Evolutionary conservation across 371 early-diverging fungal species (phyloP).

Genomic region (Rhizopus arrhizus): DNA sequence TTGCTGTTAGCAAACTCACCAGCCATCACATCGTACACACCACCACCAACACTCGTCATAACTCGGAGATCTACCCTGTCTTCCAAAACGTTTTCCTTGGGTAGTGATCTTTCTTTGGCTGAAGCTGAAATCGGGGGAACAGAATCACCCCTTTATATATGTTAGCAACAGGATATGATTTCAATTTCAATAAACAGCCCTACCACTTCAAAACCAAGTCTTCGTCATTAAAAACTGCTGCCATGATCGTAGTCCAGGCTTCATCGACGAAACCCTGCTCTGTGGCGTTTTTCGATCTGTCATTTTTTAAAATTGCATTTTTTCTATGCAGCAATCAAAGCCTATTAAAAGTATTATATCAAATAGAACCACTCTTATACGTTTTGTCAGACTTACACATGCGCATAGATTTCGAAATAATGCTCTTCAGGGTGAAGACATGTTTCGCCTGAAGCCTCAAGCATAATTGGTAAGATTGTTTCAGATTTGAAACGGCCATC

Average conservation of each 20-base stretch:
- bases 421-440: slow-evolving; percentile 6
- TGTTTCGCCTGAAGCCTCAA: neutral
- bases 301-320: slow-evolving; percentile 6
- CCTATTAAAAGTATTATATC: slow-evolving; percentile 6
- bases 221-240: neutral
- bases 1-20: slow-evolving; percentile 9
- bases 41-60: slow-evolving; percentile 1
- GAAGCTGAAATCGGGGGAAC: neutral
- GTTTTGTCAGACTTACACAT: slow-evolving; percentile 12
- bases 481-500: neutral
- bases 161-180: slow-evolving; percentile 8
- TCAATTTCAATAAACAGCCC: slow-evolving; percentile 2
- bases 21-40: slow-evolving; percentile 11
- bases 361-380: neutral
- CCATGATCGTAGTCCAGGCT: slow-evolving; percentile 14
- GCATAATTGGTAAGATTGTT: slow-evolving; percentile 4
- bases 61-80: slow-evolving; percentile 9
- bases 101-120: neutral
- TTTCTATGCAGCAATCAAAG: slow-evolving; percentile 1
- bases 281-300: neutral
- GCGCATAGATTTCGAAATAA: slow-evolving; percentile 11
- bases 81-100: slow-evolving; percentile 6
- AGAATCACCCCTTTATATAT: slow-evolving; percentile 10
- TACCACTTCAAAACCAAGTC: slow-evolving; percentile 8
- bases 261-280: slow-evolving; percentile 14